Base-by-base conservation (phyloP, 2,329 filamentous ascomycete species). In the Colletotrichum higginsianum region DNA sequence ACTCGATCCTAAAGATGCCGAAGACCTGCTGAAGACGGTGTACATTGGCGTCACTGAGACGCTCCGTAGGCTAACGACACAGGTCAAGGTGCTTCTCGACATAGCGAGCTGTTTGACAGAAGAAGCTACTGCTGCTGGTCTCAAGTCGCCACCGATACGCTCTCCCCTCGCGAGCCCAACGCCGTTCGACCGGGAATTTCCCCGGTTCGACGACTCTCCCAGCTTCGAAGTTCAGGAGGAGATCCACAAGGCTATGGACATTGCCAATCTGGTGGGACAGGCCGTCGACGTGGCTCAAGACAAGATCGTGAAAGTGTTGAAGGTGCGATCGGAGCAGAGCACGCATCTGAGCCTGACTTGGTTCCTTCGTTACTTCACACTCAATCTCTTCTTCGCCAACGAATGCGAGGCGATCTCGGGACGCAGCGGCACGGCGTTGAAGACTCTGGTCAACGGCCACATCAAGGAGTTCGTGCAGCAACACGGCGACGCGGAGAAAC, bases 21-120 rank as follows among this genome's bases (percentile, higher is more conserved):
- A 98, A 81, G 89, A 91, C 8, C 89, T 98, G 76, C 88, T 98
- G 16, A 86, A 91, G 40, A 93, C 90, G 68, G 93, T 97, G 18
- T 99, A 98, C 78, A 92, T 95, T 21, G 91, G 93, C 44, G 92
- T 98, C 11, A 93, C 96, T 4, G 96, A 99, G 83, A 94, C 94
- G 4, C 81, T 99, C 58, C 88, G 96, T 67, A 89, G 96, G 77
- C 84, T 98, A 9, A 94, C 94, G 21, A 95, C 94, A 0, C 96
- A 98, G 79, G 93, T 96, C 66, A 99, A 99, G 80, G 91, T 98
- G 12, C 83, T 99, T n/a, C 86, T 99, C 12, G 96, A 99, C 80
- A 93, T 98, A 23, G 96, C 95, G 0, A 98, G 95, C 79, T 92
- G 90, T 15, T 87, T 93, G 62, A 86, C 88, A 16, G 83, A 86